A percentile compares a stretch with the other conserved stretches of the same genome.
Conservation (phyloP, 306 rosid species). For the Casuarina cunninghamiana region DNA sequence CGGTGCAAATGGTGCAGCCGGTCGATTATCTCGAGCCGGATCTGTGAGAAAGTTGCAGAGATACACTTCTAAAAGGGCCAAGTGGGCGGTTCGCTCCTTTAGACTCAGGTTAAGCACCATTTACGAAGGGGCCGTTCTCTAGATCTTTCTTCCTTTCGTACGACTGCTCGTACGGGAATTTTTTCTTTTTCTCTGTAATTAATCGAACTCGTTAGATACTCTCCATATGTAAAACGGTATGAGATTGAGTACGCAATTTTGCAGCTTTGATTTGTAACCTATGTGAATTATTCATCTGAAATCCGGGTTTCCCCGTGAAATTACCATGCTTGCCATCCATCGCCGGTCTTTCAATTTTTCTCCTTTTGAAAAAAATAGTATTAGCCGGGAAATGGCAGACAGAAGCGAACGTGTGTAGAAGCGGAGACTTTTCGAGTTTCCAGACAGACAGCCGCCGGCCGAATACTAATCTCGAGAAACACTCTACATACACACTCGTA, state of each 20-base stretch:
- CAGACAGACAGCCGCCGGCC: background rate
- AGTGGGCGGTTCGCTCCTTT: conserved; percentile 44
- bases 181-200: background rate
- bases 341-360: background rate
- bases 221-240: background rate
- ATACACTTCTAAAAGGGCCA: conserved; percentile 32
- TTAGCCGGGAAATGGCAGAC: background rate
- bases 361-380: background rate
- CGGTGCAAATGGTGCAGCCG: background rate
- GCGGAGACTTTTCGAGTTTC: background rate
- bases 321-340: background rate
- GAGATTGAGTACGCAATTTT: background rate
- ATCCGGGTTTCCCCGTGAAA: background rate
- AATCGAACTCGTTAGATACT: background rate
- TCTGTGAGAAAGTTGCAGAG: conserved; percentile 41
- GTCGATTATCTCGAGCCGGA: conserved; percentile 13
- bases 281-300: background rate
- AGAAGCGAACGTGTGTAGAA: background rate
- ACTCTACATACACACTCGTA: background rate
- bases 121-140: conserved; percentile 40
- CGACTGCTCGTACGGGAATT: background rate
- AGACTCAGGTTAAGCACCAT: conserved; percentile 41
- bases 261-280: background rate
- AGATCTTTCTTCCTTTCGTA: background rate
- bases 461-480: background rate